Percentiles rank a stretch among this genome's conserved stretches.
Conservation (phyloP, 208 protist species). For the Trypanosoma conorhini region DNA sequence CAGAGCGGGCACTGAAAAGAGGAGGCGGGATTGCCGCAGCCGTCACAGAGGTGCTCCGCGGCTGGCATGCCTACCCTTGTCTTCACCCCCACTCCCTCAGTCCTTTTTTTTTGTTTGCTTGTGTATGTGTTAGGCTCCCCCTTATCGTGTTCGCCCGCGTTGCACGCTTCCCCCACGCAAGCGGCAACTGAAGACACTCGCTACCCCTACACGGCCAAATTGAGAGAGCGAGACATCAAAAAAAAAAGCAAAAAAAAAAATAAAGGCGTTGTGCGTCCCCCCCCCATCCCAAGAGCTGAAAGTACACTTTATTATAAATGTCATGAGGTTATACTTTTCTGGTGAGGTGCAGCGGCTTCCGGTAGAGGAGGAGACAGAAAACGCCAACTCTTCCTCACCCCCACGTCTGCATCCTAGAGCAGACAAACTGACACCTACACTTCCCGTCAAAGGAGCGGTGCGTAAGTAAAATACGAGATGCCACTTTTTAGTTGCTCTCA, state of each 20-base stretch:
- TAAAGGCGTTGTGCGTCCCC: not conserved
- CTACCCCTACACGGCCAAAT: no score
- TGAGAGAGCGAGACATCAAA: slow-evolving; percentile 19
- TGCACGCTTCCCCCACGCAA: not conserved
- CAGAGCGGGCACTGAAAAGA: slow-evolving; percentile 86
- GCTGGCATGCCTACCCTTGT: not conserved
- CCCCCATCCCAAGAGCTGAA: not conserved
- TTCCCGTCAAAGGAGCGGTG: not conserved
- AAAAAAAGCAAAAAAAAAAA: slow-evolving; percentile 24
- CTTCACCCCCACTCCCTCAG: not conserved
- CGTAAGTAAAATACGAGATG: not conserved
- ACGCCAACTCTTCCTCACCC: not conserved
- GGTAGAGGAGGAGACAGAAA: not conserved
- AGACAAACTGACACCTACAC: not conserved
- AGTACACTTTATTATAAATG: not conserved
- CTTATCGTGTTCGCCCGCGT: not conserved
- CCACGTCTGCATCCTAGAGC: not conserved
- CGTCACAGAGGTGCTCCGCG: slow-evolving; percentile 41
- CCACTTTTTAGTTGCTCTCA: not conserved
- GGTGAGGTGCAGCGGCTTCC: not conserved
- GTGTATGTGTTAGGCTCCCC: not conserved
- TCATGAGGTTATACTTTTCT: not conserved
- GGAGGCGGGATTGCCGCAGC: slow-evolving; percentile 47
- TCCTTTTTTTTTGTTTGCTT: slow-evolving; percentile 12
- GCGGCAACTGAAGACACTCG: no score